Evolutionary conservation across 1,284 basidiomycete genomes (phyloP), one percentile per base, ranked within the genome.

Genomic region (Tranzscheliella williamsii): DNA sequence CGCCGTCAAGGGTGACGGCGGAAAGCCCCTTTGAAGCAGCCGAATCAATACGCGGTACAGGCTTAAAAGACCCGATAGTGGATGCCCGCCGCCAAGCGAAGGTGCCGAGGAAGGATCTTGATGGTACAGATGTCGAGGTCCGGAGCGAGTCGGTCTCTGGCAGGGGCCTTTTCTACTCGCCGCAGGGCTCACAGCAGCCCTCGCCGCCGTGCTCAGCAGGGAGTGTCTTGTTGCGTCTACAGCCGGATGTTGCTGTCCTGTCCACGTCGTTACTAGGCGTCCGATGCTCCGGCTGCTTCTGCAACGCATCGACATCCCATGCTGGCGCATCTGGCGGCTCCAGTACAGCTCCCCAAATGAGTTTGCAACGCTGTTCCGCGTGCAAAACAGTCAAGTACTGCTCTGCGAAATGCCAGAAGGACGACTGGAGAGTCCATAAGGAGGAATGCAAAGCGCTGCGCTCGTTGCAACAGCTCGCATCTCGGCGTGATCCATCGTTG

Each of bases 361-460:
- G 45, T 37, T 43, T 67, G 21, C 52, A 55, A 23, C 42, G 58
- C n/a, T 67, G 63, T 21, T 61, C 63, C 13, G 63, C 38, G 3
- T 67, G 63, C 50, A 61, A 63, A 42, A 38, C 54, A 7, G 32
- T 63, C 18, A 43, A 48, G 15, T 67, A 67, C 46, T 66, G 63
- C 38, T 50, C 48, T 6, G 29, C 38, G 35, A 44, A 37, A 12
- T 66, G 63, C 26, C 63, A 66, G 26, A 47, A 43, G n/a, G 35
- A 44, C 5, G 63, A 66, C 24, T 66, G 63, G 63, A 47, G 42
- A 1, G 29, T 38, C 17, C 63, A 66, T 24, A 55, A 49, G 23
- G 50, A 65, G 39, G 62, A 65, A 38, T 65, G 62, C 57, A 65
- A 65, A 33, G 56, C 55, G 23, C 48, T 65, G 17, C 45, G 49